Conservation (phyloP, 2,329 filamentous ascomycete genomes). For the Daldinia eschscholtzii region DNA sequence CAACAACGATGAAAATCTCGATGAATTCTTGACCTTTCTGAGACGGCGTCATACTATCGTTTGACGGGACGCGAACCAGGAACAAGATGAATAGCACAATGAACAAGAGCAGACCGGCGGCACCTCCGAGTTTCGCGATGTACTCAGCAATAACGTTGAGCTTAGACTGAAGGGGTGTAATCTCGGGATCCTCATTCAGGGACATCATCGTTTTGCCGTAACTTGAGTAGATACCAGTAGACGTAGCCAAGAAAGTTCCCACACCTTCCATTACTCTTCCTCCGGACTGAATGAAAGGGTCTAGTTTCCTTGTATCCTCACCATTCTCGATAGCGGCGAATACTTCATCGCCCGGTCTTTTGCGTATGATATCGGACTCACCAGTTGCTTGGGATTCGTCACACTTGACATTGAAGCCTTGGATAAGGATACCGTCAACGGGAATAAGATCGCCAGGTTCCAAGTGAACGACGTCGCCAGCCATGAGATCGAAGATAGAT, state of each 20-base stretch:
- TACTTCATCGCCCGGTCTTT: conserved; percentile 75
- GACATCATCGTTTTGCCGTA: conserved; percentile 82
- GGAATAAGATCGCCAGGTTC: conserved; percentile 81
- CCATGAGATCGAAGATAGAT: conserved; percentile 76
- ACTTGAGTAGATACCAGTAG: conserved; percentile 78
- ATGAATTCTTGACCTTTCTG: conserved; percentile 83
- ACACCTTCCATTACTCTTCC: conserved; percentile 82
- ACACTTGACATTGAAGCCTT: conserved; percentile 80
- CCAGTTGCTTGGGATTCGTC: conserved; percentile 85
- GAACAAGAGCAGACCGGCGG: conserved; percentile 83
- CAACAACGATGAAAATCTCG: conserved; percentile 81
- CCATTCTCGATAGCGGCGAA: conserved; percentile 76
- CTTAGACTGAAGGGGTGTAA: conserved; percentile 82
- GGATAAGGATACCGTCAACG: conserved; percentile 79
- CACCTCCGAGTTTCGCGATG: conserved; percentile 82
- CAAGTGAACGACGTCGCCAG: conserved; percentile 78
- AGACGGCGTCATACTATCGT: conserved; percentile 65
- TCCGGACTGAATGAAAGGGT: conserved; percentile 88
- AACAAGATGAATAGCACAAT: conserved; percentile 89
- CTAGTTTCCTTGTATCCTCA: conserved; percentile 77
- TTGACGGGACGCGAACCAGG: conserved; percentile 73
- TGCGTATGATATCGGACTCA: conserved; percentile 81
- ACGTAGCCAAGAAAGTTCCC: conserved; percentile 80
- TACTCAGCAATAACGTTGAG: conserved; percentile 80
- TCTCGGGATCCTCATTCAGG: conserved; percentile 78